Base-by-base conservation (phyloP, 2,329 filamentous ascomycete genomes). In the Fusarium tuaranense region DNA sequence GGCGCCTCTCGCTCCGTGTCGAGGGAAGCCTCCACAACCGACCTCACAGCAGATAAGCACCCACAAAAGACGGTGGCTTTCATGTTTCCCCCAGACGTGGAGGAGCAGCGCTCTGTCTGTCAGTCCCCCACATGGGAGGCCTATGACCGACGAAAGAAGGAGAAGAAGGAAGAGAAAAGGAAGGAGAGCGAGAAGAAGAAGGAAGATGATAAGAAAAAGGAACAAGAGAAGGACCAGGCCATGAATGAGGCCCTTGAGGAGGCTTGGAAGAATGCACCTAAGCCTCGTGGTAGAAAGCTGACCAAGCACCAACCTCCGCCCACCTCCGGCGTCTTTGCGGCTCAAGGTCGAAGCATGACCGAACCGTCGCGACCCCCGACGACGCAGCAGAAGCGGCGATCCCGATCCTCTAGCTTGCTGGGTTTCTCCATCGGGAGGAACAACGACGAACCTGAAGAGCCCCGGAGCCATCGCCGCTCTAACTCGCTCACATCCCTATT, bases 91-190 rank as follows among this genome's bases (percentile, higher is more conserved):
- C 76, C 79, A 2, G 77, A 80, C 7, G 75, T 82, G 7, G 76
- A 80, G 10, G 79, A 79, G 22, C 78, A 75, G 32, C 76, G 74
- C 7, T 81, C 82, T 0, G 89, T 91, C 64, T 92, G 90, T 70
- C 88, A 90, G 65, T 92, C 90, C 2, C 90, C 90, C 2, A 90
- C 87, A 65, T 92, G 90, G 90, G 89, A 91, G 71, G 86, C 88
- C 25, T 89, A 89, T 74, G 85, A 85, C 4, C 85, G 86, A 22
- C 87, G 84, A 73, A 89, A 88, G 75, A 88, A 86, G 77, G 87
- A 89, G 71, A 89, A 87, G 78, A 88, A 87, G 76, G 81, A 82
- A 16, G 82, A 84, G 39, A 86, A 83, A 63, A 86, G 83, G 72
- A 85, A 86, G 61, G 84, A 86, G 68, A 80, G 77, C 25, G 78